Evolutionary conservation across 2,329 filamentous ascomycete genomes (phyloP).

Genomic region (Sclerotinia subarctica): DNA sequence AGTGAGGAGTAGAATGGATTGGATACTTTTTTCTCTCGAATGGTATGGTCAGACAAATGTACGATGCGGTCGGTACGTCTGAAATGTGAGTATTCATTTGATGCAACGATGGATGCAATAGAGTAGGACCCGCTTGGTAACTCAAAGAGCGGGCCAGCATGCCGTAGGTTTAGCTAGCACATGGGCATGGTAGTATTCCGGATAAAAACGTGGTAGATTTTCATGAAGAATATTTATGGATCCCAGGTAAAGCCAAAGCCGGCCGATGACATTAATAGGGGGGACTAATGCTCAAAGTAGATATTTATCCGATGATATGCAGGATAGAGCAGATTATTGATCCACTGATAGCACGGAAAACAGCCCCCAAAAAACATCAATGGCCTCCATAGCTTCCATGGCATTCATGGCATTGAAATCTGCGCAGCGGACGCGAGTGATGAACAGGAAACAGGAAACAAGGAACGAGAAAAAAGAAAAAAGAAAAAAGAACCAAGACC

Average conservation of each 20-base stretch:
- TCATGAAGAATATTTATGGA: too few relatives aligned
- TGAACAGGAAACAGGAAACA: too few relatives aligned
- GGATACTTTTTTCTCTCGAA: background rate
- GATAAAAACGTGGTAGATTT: background rate
- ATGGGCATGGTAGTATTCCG: background rate
- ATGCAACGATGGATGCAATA: background rate
- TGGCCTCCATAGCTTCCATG: background rate
- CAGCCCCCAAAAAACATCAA: background rate
- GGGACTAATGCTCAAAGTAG: slow-evolving; percentile 9
- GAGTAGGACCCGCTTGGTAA: background rate
- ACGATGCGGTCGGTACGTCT: background rate
- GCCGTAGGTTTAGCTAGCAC: background rate
- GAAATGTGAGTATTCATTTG: background rate
- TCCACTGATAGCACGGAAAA: background rate
- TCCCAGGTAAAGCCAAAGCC: background rate
- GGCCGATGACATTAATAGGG: background rate
- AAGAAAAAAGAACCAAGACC: too few relatives aligned
- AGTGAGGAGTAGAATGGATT: background rate
- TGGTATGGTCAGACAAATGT: background rate
- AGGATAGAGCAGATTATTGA: background rate
- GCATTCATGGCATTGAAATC: background rate
- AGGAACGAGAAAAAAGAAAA: too few relatives aligned
- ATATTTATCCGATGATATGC: background rate
- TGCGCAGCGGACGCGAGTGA: background rate
- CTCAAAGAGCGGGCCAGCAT: background rate